Evolutionary conservation across 1,284 basidiomycete genomes (phyloP).

Genomic region (Ustilago crameri): DNA sequence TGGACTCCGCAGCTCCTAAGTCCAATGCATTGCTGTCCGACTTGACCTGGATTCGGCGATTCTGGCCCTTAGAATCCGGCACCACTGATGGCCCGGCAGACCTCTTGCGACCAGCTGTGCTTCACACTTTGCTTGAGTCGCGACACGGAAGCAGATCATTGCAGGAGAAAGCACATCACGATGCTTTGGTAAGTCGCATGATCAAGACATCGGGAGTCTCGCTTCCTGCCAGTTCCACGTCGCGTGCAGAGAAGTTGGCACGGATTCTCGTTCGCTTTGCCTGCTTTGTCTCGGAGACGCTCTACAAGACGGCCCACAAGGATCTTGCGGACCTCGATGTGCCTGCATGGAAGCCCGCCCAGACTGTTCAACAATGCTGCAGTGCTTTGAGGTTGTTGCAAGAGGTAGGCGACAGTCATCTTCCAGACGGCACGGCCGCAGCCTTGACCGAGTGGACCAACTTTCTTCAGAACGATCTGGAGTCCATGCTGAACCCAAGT

Average conservation of each 20-base stretch:
- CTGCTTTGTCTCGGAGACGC: constrained; percentile 22
- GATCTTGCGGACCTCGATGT: constrained; percentile 9
- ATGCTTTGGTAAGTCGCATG: constrained; percentile 34
- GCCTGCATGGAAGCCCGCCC: constrained; percentile 16
- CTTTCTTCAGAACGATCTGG: constrained; percentile 15
- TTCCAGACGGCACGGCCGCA: constrained; percentile 16
- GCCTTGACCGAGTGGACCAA: constrained; percentile 22
- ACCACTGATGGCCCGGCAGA: constrained; percentile 28
- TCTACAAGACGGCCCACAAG: constrained; percentile 26
- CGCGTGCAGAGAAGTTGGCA: constrained; percentile 25
- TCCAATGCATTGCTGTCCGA: constrained; percentile 28
- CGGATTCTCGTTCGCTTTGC: constrained; percentile 20
- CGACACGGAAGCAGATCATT: constrained; percentile 36
- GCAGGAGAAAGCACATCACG: constrained; percentile 29
- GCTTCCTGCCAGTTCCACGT: constrained; percentile 39
- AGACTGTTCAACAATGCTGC: constrained; percentile 6
- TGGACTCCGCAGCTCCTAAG: constrained; percentile 12
- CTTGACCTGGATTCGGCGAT: constrained; percentile 36
- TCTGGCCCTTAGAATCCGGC: constrained; percentile 17
- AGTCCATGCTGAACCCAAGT: neutral
- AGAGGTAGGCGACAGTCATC: constrained; percentile 5
- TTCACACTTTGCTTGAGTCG: constrained; percentile 35
- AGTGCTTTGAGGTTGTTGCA: constrained; percentile 10
- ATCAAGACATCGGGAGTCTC: constrained; percentile 35
- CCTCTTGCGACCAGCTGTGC: constrained; percentile 34